Base-by-base conservation (phyloP, 441 rosid genomes). In the Syzygium malaccense region DNA sequence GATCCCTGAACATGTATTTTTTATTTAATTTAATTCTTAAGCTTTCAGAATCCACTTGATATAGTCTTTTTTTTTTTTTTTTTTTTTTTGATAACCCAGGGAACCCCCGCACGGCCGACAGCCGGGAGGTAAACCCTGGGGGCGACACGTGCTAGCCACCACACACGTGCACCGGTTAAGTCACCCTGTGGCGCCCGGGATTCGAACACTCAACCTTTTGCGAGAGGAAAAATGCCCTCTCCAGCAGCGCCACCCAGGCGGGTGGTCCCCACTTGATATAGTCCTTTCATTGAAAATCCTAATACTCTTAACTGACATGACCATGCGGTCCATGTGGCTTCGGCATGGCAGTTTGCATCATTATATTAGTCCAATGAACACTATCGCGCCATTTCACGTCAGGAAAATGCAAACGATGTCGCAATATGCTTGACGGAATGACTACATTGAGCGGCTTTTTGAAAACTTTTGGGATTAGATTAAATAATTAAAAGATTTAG, bases 401-500 rank as follows among this genome's bases (percentile, higher is more conserved):
- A 0, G 5, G n/a, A 2, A 41, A 75, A 75, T 41, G 17, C 83
- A 41, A 75, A n/a, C 7, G 5, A 75, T 75, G 51, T 3, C 9
- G 17, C 83, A 19, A 37, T 37, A 37, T 41, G 0, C 25, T 12
- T 2, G 2, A 23, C 0, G 10, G 4, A 23, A 7, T 41, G 15
- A 7, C 5, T 23, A 6, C 0, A 75, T 75, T 12, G 28, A 41
- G 1, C 1, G 5, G 5, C 3, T 37, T 41, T 41, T 41, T 1
- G 0, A 3, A 71, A 30, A 71, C 0, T 41, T 13, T 1, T 3
- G 17, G 9, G 26, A 41, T 12, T 3, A 0, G 0, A 41, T 23
- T 75, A 75, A 23, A 41, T 25, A 41, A 75, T 23, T 1, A 23
- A 41, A 41, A 13, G 0, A 17, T 41, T 25, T 3, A 12, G 2